Evolutionary conservation across 805 yeast genomes (phyloP).

Genomic region (Citeromyces nyonsensis): DNA sequence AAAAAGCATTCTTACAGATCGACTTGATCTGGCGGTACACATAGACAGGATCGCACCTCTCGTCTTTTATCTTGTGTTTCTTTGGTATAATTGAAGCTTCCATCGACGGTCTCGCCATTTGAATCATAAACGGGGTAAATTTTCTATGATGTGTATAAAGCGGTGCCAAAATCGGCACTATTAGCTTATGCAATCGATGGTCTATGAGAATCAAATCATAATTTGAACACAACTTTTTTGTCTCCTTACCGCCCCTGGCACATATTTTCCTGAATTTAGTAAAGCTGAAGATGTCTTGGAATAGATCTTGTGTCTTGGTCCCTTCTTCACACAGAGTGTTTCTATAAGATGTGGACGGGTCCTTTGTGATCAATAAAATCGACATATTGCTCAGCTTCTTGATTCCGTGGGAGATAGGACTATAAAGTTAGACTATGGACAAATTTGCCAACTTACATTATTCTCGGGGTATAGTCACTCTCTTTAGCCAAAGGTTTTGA

Average conservation of each 20-base stretch:
- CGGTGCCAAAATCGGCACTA: slow-evolving; percentile 43
- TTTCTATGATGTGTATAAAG: slow-evolving; percentile 49
- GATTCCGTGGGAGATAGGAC: slow-evolving; percentile 36
- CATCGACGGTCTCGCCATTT: slow-evolving; percentile 31
- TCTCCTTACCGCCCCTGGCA: slow-evolving; percentile 23
- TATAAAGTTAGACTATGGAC: slow-evolving; percentile 3
- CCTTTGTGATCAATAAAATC: slow-evolving; percentile 55
- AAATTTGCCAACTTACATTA: slow-evolving; percentile 14
- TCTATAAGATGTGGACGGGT: slow-evolving; percentile 47
- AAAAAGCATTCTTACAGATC: slow-evolving; percentile 46
- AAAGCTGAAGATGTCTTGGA: slow-evolving; percentile 45
- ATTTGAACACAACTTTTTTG: slow-evolving; percentile 35
- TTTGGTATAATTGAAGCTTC: slow-evolving; percentile 11
- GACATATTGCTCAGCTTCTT: slow-evolving; percentile 30
- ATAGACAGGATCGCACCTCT: slow-evolving; percentile 49
- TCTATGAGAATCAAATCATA: slow-evolving; percentile 60
- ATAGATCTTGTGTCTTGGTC: slow-evolving; percentile 42
- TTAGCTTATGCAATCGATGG: slow-evolving; percentile 43
- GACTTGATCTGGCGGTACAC: slow-evolving; percentile 50
- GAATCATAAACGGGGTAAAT: slow-evolving; percentile 53
- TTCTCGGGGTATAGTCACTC: slow-evolving; percentile 38
- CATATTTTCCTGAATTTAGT: slow-evolving; percentile 32
- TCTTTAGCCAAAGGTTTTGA: slow-evolving; percentile 23
- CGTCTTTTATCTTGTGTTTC: slow-evolving; percentile 30
- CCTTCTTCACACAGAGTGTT: slow-evolving; percentile 28